Evolutionary conservation across 768 basidiomycete species (phyloP).

Genomic region (Mycena filopes): DNA sequence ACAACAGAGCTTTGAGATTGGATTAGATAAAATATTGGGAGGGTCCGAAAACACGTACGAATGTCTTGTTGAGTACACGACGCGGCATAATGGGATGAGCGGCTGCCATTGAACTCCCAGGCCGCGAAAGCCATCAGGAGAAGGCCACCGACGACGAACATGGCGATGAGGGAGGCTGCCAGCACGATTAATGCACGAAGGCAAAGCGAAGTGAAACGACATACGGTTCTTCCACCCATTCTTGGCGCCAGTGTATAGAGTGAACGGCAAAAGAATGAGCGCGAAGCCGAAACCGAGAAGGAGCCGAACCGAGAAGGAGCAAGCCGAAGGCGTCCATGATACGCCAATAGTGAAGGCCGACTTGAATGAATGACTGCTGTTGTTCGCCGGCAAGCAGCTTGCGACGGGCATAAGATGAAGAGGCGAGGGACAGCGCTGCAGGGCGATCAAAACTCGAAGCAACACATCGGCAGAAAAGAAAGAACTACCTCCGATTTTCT

Average conservation of each 20-base stretch:
- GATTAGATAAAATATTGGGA: not conserved
- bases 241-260: conserved; percentile 28
- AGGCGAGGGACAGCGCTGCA: conserved; percentile 17
- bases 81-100: conserved; percentile 28
- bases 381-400: conserved; percentile 1
- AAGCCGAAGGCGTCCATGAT: conserved; percentile 34
- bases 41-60: conserved; percentile 15
- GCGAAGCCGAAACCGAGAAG: conserved; percentile 26
- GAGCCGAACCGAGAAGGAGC: conserved; percentile 25
- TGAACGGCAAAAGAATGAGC: conserved; percentile 32
- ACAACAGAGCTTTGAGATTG: conserved; percentile 1
- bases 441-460: conserved; percentile 3
- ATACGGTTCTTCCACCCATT: conserved; percentile 33
- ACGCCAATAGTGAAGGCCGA: conserved; percentile 14
- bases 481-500: conserved; percentile 15
- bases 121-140: conserved; percentile 26
- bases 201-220: not conserved
- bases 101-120: conserved; percentile 25
- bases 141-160: conserved; percentile 34
- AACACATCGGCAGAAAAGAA: not conserved
- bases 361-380: not conserved
- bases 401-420: conserved; percentile 19
- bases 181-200: not conserved
- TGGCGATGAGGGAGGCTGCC: conserved; percentile 31
- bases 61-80: conserved; percentile 30